A percentile compares a stretch with the other conserved stretches of the same genome.
Conservation (phyloP, 140 eudicot genomes). For the Erigeron philadelphicus region DNA sequence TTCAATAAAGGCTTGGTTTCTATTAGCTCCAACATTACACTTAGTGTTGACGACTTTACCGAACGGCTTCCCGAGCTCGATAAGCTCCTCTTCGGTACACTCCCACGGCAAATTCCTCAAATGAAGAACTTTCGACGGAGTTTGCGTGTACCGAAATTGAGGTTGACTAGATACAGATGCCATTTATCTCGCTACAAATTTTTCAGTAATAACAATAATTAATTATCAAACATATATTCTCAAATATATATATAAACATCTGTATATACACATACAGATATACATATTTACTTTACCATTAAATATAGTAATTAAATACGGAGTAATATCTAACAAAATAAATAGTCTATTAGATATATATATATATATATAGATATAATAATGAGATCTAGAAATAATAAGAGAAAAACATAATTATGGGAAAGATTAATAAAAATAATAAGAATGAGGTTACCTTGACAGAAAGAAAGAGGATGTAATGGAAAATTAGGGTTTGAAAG, state of each 20-base stretch:
- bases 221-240: neutral
- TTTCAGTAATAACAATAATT: neutral
- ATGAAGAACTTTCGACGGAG: conserved; percentile 91
- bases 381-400: conserved; percentile 23
- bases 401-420: neutral
- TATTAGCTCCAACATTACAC: conserved; percentile 92
- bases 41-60: conserved; percentile 92
- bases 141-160: conserved; percentile 79
- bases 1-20: conserved; percentile 92
- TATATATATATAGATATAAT: neutral
- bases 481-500: conserved; percentile 32
- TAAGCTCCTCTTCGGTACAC: conserved; percentile 82
- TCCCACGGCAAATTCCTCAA: conserved; percentile 95
- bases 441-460: too few species aligned
- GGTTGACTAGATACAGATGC: conserved; percentile 62
- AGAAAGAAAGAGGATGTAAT: neutral
- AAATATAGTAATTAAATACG: conserved; percentile 1
- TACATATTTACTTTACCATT: too few species aligned
- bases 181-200: conserved; percentile 39
- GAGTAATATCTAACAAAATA: neutral
- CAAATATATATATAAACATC: neutral
- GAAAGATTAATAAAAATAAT: neutral
- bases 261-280: too few species aligned
- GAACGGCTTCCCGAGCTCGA: conserved; percentile 82
- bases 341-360: neutral